Evolutionary conservation across 805 yeast genomes (phyloP).

Genomic region (Schwanniomyces yamadae): DNA sequence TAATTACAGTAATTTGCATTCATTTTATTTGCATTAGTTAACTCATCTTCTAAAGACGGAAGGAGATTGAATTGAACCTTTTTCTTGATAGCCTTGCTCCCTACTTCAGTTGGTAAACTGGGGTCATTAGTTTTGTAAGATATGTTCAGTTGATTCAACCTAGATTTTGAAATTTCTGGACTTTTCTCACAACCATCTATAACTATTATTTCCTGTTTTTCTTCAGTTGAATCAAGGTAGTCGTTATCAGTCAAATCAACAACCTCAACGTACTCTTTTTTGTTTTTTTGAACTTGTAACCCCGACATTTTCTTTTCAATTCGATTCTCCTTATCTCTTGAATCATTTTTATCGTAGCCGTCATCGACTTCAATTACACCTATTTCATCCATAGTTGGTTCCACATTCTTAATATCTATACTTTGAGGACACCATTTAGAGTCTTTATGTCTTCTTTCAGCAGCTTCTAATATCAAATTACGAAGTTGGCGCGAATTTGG

Average conservation of each 20-base stretch:
- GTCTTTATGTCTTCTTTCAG: constrained; percentile 59
- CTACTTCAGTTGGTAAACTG: neutral
- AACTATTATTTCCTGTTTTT: constrained; percentile 17
- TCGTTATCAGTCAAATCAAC: constrained; percentile 16
- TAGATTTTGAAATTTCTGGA: too few relatives aligned
- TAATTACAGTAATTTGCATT: neutral
- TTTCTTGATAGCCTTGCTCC: neutral
- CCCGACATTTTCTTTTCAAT: neutral
- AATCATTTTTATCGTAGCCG: constrained; percentile 1
- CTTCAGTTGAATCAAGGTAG: constrained; percentile 5
- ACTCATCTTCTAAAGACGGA: constrained; percentile 18
- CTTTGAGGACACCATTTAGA: constrained; percentile 44
- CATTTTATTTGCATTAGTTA: neutral
- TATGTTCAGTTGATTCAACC: too few relatives aligned
- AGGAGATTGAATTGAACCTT: constrained; percentile 11
- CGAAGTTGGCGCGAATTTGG: constrained; percentile 24
- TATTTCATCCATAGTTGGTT: constrained; percentile 47
- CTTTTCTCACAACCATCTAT: constrained; percentile 23
- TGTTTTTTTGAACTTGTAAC: neutral
- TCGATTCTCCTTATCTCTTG: neutral
- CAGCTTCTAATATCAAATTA: constrained; percentile 56
- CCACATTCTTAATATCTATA: constrained; percentile 23
- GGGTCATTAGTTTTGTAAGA: too few relatives aligned
- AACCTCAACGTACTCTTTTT: constrained; percentile 9
- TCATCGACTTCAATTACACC: constrained; percentile 29